These are phyloP conservation scores for Galerina marginata DNA, from an alignment of 768 basidiomycete genomes.

Conservation along the genomic window DNA sequence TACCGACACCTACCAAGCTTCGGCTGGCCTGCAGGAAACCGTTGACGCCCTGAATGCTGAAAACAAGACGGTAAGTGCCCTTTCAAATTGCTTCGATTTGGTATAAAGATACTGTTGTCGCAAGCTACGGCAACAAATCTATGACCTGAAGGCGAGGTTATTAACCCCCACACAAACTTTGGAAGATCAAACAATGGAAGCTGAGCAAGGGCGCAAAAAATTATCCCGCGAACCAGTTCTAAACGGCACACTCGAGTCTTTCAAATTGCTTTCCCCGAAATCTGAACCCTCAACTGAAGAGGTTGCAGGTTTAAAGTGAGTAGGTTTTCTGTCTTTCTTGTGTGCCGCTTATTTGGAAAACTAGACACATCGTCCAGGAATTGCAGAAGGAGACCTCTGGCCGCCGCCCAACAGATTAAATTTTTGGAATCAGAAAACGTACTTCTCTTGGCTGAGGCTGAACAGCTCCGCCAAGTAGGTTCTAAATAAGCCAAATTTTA, in stretches of 20 bases:
- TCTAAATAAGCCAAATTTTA: too few species aligned
- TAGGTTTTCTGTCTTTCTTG: background rate
- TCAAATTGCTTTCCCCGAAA: constrained; percentile 48
- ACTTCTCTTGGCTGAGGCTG: constrained; percentile 65
- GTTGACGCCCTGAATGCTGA: constrained; percentile 4
- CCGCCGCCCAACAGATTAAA: constrained; percentile 65
- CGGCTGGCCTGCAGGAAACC: constrained; percentile 1
- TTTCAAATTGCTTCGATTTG: too few species aligned
- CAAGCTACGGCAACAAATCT: constrained; percentile 31
- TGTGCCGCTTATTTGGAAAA: background rate
- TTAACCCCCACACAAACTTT: constrained; percentile 34
- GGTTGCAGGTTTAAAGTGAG: constrained; percentile 83
- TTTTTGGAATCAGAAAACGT: constrained; percentile 81
- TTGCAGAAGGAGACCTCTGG: constrained; percentile 82
- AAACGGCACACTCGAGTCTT: constrained; percentile 35
- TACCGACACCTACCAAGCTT: background rate
- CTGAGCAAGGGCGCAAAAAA: constrained; percentile 64
- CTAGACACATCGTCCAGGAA: constrained; percentile 86
- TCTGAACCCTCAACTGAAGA: constrained; percentile 67
- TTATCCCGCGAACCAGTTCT: constrained; percentile 62
- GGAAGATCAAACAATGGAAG: constrained; percentile 47
- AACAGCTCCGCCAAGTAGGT: constrained; percentile 74
- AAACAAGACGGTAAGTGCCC: constrained; percentile 14
- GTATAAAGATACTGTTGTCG: background rate
- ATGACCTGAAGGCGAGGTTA: constrained; percentile 33